These are phyloP conservation scores for Candida ortonii DNA, from an alignment of 805 yeast genomes.

Conservation along the genomic window DNA sequence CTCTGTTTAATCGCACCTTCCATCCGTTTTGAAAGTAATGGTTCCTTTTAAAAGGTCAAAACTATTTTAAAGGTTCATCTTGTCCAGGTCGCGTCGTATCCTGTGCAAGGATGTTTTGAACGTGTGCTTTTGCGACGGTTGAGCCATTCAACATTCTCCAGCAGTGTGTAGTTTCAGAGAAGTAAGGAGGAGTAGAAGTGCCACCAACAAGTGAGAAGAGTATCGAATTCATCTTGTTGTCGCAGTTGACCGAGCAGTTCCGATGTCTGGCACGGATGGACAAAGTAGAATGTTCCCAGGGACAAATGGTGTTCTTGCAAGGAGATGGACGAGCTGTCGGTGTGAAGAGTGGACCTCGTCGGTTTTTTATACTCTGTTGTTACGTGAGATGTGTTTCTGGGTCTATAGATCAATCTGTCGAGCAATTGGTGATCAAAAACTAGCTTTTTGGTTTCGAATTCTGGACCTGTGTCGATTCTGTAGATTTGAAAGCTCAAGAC, in stretches of 20 bases:
- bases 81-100: background rate
- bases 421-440: conserved; percentile 11
- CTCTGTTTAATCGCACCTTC: no score
- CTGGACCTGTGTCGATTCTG: conserved; percentile 1
- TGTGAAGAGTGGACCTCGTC: background rate
- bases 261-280: conserved; percentile 43
- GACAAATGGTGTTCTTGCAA: conserved; percentile 12
- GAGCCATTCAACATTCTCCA: no score
- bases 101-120: conserved; percentile 1
- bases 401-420: conserved; percentile 4
- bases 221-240: conserved; percentile 1
- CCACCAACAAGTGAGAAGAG: conserved; percentile 30
- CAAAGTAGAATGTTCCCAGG: conserved; percentile 20
- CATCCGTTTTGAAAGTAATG: no score
- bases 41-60: no score
- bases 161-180: no score
- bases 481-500: conserved; percentile 17
- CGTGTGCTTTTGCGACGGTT: no score
- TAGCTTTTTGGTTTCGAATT: conserved; percentile 11
- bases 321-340: conserved; percentile 2
- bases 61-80: background rate
- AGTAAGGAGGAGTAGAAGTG: conserved; percentile 20
- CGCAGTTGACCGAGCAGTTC: conserved; percentile 26
- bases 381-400: background rate
- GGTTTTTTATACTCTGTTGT: background rate